Conservation (phyloP, 1,284 basidiomycete species). For the Microbotryomycetes sp. region DNA sequence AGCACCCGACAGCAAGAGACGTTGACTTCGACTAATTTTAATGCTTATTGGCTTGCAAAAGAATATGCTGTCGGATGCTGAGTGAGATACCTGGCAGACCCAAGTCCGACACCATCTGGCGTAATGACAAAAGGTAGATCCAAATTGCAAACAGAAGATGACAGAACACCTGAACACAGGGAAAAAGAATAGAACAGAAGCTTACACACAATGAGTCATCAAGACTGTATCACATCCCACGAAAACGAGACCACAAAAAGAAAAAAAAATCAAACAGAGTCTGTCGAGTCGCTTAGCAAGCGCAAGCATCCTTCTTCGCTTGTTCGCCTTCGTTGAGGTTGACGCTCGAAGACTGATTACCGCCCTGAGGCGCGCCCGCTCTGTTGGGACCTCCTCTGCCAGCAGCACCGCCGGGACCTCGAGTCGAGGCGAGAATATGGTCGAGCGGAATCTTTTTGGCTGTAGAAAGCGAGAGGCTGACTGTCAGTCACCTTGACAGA, state of each 20-base stretch:
- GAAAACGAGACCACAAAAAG: conserved; percentile 1
- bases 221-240: no score
- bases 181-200: not conserved
- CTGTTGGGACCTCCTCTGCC: conserved; percentile 22
- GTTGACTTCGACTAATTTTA: no score
- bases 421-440: conserved; percentile 61
- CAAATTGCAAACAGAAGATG: no score
- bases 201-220: not conserved
- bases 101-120: no score
- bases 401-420: conserved; percentile 25
- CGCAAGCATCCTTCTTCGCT: conserved; percentile 66
- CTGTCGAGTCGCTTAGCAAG: conserved; percentile 49
- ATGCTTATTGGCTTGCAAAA: no score
- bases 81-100: no score
- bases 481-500: conserved; percentile 20
- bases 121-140: no score
- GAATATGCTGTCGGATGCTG: no score
- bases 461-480: conserved; percentile 42
- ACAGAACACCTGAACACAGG: no score
- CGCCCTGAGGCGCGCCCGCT: not conserved
- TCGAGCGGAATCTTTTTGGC: conserved; percentile 96
- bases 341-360: not conserved
- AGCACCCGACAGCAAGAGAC: no score
- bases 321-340: conserved; percentile 48
- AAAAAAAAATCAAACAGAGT: conserved; percentile 1